Evolutionary conservation across 495 filamentous ascomycete species (phyloP).

Genomic region (Neurospora sp.): DNA sequence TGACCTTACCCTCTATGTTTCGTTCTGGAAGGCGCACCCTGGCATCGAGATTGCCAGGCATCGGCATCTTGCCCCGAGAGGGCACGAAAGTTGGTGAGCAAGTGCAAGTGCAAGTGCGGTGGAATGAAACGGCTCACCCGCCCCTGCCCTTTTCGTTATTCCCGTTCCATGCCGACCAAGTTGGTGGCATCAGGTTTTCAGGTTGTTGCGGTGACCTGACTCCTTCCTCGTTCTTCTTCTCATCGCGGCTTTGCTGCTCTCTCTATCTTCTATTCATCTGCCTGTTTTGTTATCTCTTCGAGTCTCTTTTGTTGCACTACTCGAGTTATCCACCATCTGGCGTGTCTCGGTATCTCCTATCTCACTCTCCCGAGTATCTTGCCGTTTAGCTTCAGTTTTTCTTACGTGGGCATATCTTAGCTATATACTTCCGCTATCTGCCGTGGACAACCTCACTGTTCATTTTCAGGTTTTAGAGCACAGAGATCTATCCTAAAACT

Average conservation of each 20-base stretch:
- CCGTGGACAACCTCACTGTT: neutral
- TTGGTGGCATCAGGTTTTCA: neutral
- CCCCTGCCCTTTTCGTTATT: neutral
- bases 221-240: neutral
- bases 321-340: neutral
- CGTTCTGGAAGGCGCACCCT: neutral
- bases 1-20: neutral
- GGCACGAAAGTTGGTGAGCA: neutral
- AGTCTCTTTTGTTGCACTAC: neutral
- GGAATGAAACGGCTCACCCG: neutral
- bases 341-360: neutral
- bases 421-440: neutral
- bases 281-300: neutral
- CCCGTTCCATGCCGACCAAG: neutral
- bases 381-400: neutral
- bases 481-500: neutral
- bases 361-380: neutral
- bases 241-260: neutral
- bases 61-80: neutral
- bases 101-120: neutral
- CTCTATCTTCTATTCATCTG: neutral
- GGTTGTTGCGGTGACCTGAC: neutral
- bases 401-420: neutral
- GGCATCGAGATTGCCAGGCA: neutral
- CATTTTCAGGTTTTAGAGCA: neutral